Conservation (phyloP, 495 filamentous ascomycete species). For the Aspergillus cavernicola region DNA sequence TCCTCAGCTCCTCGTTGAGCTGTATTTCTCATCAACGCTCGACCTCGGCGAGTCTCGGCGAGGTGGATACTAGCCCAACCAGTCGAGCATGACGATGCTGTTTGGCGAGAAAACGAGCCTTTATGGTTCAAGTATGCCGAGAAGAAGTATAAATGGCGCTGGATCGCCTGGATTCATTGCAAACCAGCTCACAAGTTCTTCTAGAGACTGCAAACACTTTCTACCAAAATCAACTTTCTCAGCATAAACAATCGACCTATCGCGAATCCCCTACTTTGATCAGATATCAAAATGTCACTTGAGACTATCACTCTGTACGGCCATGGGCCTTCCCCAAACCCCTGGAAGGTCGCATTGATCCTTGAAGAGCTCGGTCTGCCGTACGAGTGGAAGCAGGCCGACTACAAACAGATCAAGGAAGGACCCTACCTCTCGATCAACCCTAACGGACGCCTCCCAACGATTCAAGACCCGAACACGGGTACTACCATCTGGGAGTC, state of each 20-base stretch:
- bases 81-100: neutral
- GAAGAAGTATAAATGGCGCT: neutral
- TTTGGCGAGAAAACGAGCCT: neutral
- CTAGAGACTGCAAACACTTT: neutral
- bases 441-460: constrained; percentile 65
- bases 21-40: neutral
- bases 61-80: neutral
- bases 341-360: constrained; percentile 62
- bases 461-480: constrained; percentile 66
- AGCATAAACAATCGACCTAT: no score
- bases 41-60: neutral
- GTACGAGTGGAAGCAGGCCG: constrained; percentile 42
- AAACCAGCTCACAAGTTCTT: neutral
- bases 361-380: constrained; percentile 61
- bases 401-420: constrained; percentile 54
- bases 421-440: constrained; percentile 55
- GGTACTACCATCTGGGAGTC: constrained; percentile 66
- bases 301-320: constrained; percentile 45
- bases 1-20: neutral
- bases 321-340: constrained; percentile 50
- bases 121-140: neutral
- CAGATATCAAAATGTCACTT: constrained; percentile 39
- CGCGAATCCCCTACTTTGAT: no score
- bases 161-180: neutral
- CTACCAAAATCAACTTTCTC: no score